Evolutionary conservation across 768 basidiomycete genomes (phyloP).

Genomic region (Boletus huronensis): DNA sequence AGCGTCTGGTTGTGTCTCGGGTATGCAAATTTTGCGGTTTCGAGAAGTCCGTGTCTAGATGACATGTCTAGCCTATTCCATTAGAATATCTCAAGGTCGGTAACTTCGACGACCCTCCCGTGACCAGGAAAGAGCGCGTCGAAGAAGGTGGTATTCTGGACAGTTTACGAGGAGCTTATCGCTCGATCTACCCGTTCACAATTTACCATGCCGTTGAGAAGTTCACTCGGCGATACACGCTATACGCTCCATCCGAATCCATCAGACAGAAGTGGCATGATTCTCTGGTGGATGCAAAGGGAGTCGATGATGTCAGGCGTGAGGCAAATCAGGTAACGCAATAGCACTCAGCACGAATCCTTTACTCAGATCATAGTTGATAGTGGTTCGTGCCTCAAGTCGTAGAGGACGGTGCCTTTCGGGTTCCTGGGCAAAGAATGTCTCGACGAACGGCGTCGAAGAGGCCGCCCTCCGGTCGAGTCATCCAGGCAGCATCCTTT

Average conservation of each 20-base stretch:
- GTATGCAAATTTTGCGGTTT: slow-evolving; percentile 39
- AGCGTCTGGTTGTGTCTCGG: slow-evolving; percentile 58
- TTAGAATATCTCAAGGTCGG: slow-evolving; percentile 75
- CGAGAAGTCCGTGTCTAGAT: slow-evolving; percentile 5
- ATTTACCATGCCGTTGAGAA: slow-evolving; percentile 66
- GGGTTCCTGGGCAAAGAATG: slow-evolving; percentile 39
- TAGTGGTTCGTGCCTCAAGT: slow-evolving; percentile 67
- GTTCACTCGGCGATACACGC: slow-evolving; percentile 60
- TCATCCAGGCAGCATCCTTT: slow-evolving; percentile 59
- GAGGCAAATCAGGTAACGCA: slow-evolving; percentile 66
- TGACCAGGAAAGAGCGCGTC: slow-evolving; percentile 58
- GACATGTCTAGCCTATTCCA: slow-evolving; percentile 61
- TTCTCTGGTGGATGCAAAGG: slow-evolving; percentile 58
- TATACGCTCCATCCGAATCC: slow-evolving; percentile 60
- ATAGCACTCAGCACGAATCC: neutral
- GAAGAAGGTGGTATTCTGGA: slow-evolving; percentile 60
- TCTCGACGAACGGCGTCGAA: slow-evolving; percentile 28
- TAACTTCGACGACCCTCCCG: slow-evolving; percentile 55
- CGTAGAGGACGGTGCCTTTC: slow-evolving; percentile 62
- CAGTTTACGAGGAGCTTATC: slow-evolving; percentile 47
- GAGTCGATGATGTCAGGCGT: slow-evolving; percentile 57
- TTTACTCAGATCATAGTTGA: slow-evolving; percentile 7
- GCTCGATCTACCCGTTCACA: slow-evolving; percentile 70
- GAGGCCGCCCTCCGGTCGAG: slow-evolving; percentile 49
- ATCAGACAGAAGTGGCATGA: slow-evolving; percentile 61